A percentile compares a stretch with the other conserved stretches of the same genome.
phyloP scores from a whole-genome alignment of 75 land plant genomes.

The Isoetes taiwanensis region DNA sequence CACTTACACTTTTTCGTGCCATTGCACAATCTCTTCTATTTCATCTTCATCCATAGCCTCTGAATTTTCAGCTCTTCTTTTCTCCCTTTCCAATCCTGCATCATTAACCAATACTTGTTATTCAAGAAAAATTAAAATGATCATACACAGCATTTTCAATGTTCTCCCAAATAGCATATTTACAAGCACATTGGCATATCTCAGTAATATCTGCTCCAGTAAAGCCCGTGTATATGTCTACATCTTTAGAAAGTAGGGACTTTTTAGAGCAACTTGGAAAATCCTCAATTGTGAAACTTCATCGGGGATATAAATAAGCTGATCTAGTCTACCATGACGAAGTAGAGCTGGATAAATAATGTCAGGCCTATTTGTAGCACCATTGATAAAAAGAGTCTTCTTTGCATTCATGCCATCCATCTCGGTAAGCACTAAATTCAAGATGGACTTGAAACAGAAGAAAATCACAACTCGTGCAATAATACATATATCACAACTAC shows the following conservation, averaged over 20 bases:
- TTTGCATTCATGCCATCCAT: constrained; percentile 6
- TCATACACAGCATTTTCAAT: not conserved
- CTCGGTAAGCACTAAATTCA: constrained; percentile 1
- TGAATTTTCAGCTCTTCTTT: not conserved
- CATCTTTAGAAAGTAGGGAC: constrained; percentile 5
- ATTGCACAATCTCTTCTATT: not conserved
- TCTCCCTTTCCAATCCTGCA: not conserved
- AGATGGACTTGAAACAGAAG: not conserved
- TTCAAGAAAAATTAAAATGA: not conserved
- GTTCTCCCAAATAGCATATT: constrained; percentile 2
- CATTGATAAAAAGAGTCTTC: constrained; percentile 5
- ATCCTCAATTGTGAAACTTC: not conserved
- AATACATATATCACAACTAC: not conserved
- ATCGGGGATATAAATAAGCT: constrained; percentile 5
- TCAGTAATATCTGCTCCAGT: constrained; percentile 1
- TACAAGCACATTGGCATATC: constrained; percentile 5
- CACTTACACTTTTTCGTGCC: constrained; percentile 4
- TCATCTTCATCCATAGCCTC: constrained; percentile 7
- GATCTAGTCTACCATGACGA: not conserved
- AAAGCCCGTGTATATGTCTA: constrained; percentile 3
- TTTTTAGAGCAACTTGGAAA: not conserved
- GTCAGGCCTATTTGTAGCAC: constrained; percentile 6
- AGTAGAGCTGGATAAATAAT: constrained; percentile 1
- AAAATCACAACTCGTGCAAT: not conserved
- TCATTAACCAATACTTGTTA: not conserved